Conservation (phyloP, 352 stramenopile genomes). For the Vaucheria bursata region DNA sequence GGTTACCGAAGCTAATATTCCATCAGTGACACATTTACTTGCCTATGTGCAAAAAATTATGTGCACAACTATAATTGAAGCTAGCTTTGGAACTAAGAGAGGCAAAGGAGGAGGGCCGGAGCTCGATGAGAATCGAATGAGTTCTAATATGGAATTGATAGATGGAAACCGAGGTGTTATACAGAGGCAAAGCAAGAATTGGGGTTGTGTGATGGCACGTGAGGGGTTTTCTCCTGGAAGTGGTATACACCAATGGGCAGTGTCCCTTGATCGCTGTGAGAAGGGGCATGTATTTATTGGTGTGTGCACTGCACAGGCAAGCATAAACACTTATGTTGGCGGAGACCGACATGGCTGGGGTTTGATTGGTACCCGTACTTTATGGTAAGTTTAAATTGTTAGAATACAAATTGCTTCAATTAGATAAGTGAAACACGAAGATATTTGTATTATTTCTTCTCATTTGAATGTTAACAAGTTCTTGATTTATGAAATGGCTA, state of each 20-base stretch:
- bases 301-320: background rate
- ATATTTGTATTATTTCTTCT: too few species aligned
- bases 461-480: too few species aligned
- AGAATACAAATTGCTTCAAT: background rate
- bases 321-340: constrained; percentile 86
- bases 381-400: constrained; percentile 56
- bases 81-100: background rate
- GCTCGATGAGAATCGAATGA: background rate
- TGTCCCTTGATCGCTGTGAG: constrained; percentile 81
- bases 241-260: constrained; percentile 63
- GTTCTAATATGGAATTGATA: background rate
- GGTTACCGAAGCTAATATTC: background rate
- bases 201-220: constrained; percentile 1
- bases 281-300: constrained; percentile 86
- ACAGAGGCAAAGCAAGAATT: constrained; percentile 9
- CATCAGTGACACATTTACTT: background rate
- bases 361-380: constrained; percentile 93
- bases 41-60: background rate
- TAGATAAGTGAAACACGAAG: too few species aligned
- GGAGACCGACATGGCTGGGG: constrained; percentile 94
- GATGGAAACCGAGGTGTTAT: background rate
- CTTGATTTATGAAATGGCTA: too few species aligned
- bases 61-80: background rate
- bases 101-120: too few species aligned
- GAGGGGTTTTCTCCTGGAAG: constrained; percentile 46